Percentiles rank a stretch among this genome's conserved stretches.
Evolutionary conservation across 768 basidiomycete species (phyloP).

Genomic region (Dioszegia crocea): DNA sequence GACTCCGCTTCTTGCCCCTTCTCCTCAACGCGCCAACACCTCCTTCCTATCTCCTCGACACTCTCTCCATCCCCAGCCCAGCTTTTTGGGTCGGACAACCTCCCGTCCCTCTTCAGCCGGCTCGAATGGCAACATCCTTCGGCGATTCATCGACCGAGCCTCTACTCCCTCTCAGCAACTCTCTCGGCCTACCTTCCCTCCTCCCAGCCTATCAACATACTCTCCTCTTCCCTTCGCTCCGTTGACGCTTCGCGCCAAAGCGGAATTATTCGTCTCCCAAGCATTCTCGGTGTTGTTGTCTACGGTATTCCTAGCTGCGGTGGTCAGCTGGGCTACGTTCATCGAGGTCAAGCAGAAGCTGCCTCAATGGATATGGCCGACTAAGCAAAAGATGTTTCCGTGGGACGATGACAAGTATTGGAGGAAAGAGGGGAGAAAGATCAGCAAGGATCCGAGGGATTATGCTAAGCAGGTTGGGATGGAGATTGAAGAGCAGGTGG

Average conservation of each 20-base stretch:
- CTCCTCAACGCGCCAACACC: background rate
- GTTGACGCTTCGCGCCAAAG: slow-evolving; percentile 27
- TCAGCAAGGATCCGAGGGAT: slow-evolving; percentile 52
- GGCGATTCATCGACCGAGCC: slow-evolving; percentile 45
- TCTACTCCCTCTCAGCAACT: slow-evolving; percentile 46
- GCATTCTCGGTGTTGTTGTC: slow-evolving; percentile 50
- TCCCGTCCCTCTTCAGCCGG: slow-evolving; percentile 36
- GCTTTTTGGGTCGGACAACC: slow-evolving; percentile 3
- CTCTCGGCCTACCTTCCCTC: slow-evolving; percentile 47
- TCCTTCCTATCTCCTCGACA: background rate
- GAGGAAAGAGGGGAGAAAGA: slow-evolving; percentile 50
- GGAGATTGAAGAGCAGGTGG: slow-evolving; percentile 53
- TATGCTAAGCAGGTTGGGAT: slow-evolving; percentile 54
- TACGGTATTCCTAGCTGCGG: slow-evolving; percentile 51
- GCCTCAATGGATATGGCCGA: slow-evolving; percentile 31
- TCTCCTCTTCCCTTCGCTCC: slow-evolving; percentile 42
- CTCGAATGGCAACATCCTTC: slow-evolving; percentile 35
- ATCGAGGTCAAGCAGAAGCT: slow-evolving; percentile 31
- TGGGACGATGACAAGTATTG: slow-evolving; percentile 53
- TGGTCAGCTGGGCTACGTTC: slow-evolving; percentile 53
- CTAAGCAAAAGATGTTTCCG: slow-evolving; percentile 31
- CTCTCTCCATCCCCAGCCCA: background rate
- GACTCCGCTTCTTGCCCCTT: slow-evolving; percentile 12
- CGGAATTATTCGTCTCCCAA: slow-evolving; percentile 50
- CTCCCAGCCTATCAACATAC: slow-evolving; percentile 47